phyloP scores from a whole-genome alignment of 805 yeast species.

The Zygosaccharomyces siamensis region DNA sequence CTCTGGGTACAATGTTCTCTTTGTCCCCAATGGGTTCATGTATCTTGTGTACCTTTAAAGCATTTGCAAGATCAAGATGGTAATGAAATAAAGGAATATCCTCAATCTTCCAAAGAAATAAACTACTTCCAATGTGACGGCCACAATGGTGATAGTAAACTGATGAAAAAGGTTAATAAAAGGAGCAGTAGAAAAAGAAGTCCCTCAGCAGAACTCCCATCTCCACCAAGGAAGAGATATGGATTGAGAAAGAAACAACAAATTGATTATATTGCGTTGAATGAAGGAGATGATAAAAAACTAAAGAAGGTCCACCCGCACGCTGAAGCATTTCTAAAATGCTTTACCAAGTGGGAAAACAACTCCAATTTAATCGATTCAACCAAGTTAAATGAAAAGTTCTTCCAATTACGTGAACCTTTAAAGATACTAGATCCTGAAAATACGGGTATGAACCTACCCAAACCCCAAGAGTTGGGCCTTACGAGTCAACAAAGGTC shows the following conservation, averaged over 20 bases:
- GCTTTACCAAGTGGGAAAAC: slow-evolving; percentile 22
- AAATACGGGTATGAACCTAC: slow-evolving; percentile 21
- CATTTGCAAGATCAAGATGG: slow-evolving; percentile 6
- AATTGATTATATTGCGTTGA: slow-evolving; percentile 74
- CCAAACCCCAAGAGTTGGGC: slow-evolving; percentile 13
- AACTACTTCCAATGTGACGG: slow-evolving; percentile 13
- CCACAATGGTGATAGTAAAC: slow-evolving; percentile 10
- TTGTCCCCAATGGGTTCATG: slow-evolving; percentile 24
- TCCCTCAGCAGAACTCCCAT: neutral
- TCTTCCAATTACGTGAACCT: slow-evolving; percentile 21
- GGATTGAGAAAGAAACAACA: slow-evolving; percentile 51
- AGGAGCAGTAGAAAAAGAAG: neutral
- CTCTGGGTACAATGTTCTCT: slow-evolving; percentile 23
- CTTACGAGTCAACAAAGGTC: slow-evolving; percentile 3
- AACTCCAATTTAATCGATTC: slow-evolving; percentile 15
- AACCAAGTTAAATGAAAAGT: slow-evolving; percentile 14
- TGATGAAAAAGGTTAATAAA: neutral
- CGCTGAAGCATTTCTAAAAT: slow-evolving; percentile 31
- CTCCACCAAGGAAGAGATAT: slow-evolving; percentile 37
- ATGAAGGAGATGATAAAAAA: slow-evolving; percentile 59
- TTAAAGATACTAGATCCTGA: slow-evolving; percentile 21
- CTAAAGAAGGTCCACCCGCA: slow-evolving; percentile 58
- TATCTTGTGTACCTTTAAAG: slow-evolving; percentile 18
- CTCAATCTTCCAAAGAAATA: slow-evolving; percentile 10
- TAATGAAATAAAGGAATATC: slow-evolving; percentile 5